Conservation (phyloP, 345 rosid genomes). For the Rhodamnia argentea region DNA sequence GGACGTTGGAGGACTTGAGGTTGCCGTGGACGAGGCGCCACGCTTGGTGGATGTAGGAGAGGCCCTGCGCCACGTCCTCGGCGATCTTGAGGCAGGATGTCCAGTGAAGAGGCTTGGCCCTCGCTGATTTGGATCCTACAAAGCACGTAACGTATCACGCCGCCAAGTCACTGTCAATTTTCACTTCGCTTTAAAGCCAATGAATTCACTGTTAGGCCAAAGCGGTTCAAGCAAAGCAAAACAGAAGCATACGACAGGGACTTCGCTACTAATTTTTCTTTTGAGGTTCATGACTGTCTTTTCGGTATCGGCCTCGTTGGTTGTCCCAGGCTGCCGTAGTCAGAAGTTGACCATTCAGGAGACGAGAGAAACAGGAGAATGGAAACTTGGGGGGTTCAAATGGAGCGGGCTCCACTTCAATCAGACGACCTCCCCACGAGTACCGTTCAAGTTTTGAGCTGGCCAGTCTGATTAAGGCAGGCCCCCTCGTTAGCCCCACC, state of each 20-base stretch:
- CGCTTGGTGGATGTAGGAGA: constrained; percentile 90
- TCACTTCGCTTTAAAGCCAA: too few species aligned
- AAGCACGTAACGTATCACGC: not conserved
- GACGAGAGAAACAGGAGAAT: not conserved
- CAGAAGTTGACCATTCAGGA: not conserved
- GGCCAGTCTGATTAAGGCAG: not conserved
- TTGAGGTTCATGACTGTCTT: not conserved
- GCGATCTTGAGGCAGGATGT: constrained; percentile 89
- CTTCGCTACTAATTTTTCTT: not conserved
- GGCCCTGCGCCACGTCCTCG: constrained; percentile 92
- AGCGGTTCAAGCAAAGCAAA: not conserved
- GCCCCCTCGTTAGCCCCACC: not conserved
- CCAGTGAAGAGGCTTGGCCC: constrained; percentile 91
- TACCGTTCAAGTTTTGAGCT: not conserved
- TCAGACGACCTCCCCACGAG: not conserved
- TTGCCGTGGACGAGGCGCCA: constrained; percentile 92
- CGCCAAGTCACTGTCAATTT: not conserved
- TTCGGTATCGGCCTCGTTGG: not conserved
- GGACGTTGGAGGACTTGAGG: constrained; percentile 74
- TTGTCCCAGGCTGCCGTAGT: not conserved
- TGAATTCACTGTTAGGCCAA: not conserved
- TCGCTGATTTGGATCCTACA: constrained; percentile 70
- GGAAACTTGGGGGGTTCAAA: not conserved
- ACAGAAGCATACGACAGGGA: not conserved
- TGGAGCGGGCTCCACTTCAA: not conserved